Evolutionary conservation across 2,329 filamentous ascomycete species (phyloP).

Genomic region (Fusarium caatingaense): DNA sequence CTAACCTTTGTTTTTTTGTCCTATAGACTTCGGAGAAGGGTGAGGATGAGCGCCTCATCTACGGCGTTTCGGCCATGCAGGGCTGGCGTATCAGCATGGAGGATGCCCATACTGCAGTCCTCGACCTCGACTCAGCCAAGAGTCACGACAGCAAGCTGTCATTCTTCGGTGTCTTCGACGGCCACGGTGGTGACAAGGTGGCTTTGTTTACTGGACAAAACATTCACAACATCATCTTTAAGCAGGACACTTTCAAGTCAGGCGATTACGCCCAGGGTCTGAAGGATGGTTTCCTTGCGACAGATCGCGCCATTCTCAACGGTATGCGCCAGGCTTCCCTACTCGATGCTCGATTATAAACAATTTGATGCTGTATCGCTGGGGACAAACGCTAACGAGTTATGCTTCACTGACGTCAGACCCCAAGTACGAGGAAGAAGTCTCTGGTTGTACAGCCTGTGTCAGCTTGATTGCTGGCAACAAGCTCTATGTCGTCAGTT

Average conservation of each 20-base stretch:
- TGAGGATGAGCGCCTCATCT: constrained; percentile 92
- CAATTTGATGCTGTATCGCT: not conserved
- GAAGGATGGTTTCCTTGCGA: constrained; percentile 97
- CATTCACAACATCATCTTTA: constrained; percentile 92
- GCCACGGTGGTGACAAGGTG: constrained; percentile 96
- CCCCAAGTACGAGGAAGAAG: constrained; percentile 96
- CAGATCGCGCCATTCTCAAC: constrained; percentile 93
- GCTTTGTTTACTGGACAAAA: constrained; percentile 92
- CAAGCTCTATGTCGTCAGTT: constrained; percentile 93
- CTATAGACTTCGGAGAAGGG: constrained; percentile 85
- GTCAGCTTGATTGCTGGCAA: constrained; percentile 88
- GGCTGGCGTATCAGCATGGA: constrained; percentile 99
- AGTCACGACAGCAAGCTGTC: constrained; percentile 80
- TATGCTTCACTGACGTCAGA: constrained; percentile 65
- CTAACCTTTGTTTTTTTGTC: constrained; percentile 44
- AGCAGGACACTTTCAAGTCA: constrained; percentile 92
- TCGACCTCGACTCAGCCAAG: constrained; percentile 78
- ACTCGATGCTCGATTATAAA: constrained; percentile 1
- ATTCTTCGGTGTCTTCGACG: constrained; percentile 98
- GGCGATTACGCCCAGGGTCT: constrained; percentile 94
- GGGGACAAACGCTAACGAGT: constrained; percentile 26
- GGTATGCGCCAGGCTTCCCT: constrained; percentile 66
- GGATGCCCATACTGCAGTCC: constrained; percentile 89
- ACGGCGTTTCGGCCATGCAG: constrained; percentile 98
- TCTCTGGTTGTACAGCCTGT: constrained; percentile 96